These are phyloP conservation scores for Cryptococcus sp. DNA, from an alignment of 1,284 basidiomycete genomes.

Conservation along the genomic window DNA sequence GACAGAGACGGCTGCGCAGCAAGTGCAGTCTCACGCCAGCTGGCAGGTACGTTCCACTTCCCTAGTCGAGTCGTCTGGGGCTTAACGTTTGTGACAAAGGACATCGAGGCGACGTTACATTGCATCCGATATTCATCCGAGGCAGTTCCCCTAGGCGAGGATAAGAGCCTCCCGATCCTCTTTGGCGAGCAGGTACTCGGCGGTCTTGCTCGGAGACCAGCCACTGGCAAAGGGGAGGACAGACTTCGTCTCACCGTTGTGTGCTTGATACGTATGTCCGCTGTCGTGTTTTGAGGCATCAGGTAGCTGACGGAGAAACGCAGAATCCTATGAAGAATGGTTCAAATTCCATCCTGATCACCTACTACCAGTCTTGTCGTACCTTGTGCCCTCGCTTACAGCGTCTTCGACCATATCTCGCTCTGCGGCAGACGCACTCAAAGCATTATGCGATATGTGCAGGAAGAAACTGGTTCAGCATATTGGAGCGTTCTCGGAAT, in stretches of 20 bases:
- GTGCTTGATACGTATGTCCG: constrained; percentile 63
- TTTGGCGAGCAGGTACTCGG: constrained; percentile 72
- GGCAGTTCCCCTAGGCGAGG: constrained; percentile 74
- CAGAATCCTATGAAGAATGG: constrained; percentile 83
- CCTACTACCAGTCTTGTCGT: constrained; percentile 61
- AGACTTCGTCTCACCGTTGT: constrained; percentile 73
- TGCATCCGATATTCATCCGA: constrained; percentile 83
- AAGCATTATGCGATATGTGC: constrained; percentile 84
- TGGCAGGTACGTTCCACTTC: constrained; percentile 67
- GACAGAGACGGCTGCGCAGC: constrained; percentile 62
- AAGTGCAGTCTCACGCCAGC: constrained; percentile 44
- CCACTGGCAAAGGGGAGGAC: constrained; percentile 52
- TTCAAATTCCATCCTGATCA: constrained; percentile 63
- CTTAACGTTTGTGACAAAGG: constrained; percentile 55
- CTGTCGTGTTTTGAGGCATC: too few species aligned
- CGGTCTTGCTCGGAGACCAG: constrained; percentile 63
- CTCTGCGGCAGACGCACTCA: constrained; percentile 73
- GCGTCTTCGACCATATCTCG: constrained; percentile 71
- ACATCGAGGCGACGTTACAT: constrained; percentile 79
- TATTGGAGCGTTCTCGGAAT: constrained; percentile 75
- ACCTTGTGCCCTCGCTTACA: constrained; percentile 62
- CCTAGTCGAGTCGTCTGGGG: constrained; percentile 2
- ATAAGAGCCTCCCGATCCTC: constrained; percentile 64
- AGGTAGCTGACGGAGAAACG: constrained; percentile 5
- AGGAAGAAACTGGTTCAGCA: constrained; percentile 73